Percentiles rank a stretch among this genome's conserved stretches.
Evolutionary conservation across 768 basidiomycete genomes (phyloP).

Genomic region (Kwoniella europaea): DNA sequence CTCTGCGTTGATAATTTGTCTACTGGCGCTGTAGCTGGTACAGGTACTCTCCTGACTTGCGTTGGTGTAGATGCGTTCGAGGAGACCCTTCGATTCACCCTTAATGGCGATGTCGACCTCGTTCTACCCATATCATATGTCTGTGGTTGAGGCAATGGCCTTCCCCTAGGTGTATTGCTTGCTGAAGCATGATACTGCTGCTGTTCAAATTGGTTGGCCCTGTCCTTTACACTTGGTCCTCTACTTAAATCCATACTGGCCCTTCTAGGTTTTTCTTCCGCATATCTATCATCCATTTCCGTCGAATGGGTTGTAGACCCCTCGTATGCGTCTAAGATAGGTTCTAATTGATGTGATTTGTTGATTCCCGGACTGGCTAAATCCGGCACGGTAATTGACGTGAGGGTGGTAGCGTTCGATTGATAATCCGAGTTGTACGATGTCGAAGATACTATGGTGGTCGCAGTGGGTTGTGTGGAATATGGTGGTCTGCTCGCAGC

Average conservation of each 20-base stretch:
- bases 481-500: slow-evolving; percentile 26
- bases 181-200: slow-evolving; percentile 12
- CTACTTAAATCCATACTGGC: slow-evolving; percentile 24
- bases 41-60: slow-evolving; percentile 26
- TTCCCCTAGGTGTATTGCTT: slow-evolving; percentile 22
- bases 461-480: slow-evolving; percentile 28
- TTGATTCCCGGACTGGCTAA: slow-evolving; percentile 30
- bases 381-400: slow-evolving; percentile 45
- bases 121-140: slow-evolving; percentile 18
- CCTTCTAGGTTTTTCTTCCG: slow-evolving; percentile 20
- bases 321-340: slow-evolving; percentile 36
- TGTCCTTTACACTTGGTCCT: slow-evolving; percentile 42
- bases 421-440: slow-evolving; percentile 35
- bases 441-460: slow-evolving; percentile 37
- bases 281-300: slow-evolving; percentile 22
- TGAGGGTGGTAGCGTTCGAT: slow-evolving; percentile 29
- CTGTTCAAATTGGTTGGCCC: slow-evolving; percentile 41
- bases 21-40: slow-evolving; percentile 39
- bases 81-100: slow-evolving; percentile 19
- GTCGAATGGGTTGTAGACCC: not conserved
- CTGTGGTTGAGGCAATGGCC: slow-evolving; percentile 22
- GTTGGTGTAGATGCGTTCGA: slow-evolving; percentile 23
- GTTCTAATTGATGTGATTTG: slow-evolving; percentile 24
- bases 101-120: slow-evolving; percentile 42
- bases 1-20: slow-evolving; percentile 19